A percentile compares a stretch with the other conserved stretches of the same genome.
These are phyloP conservation scores for Vaccinium vitisidaea DNA, from an alignment of 148 eudicot species.

Conservation along the genomic window DNA sequence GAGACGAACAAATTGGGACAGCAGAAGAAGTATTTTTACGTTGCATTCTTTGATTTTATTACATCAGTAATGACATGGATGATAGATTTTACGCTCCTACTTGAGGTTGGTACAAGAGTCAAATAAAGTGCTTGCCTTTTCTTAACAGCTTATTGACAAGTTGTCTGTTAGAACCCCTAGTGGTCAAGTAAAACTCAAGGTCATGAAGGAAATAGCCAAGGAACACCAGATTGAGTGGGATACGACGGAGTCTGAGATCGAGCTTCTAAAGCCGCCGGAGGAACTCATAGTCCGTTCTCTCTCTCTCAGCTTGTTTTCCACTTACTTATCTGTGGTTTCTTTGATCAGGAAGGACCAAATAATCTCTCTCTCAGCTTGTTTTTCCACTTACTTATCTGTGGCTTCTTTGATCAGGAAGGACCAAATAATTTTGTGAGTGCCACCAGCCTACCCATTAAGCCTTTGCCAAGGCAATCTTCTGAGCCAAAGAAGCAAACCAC, in stretches of 20 bases:
- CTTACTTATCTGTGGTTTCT: constrained; percentile 7
- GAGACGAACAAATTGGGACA: background rate
- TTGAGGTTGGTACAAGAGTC: background rate
- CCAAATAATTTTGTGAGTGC: constrained; percentile 82
- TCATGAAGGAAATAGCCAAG: constrained; percentile 96
- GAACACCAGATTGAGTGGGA: constrained; percentile 93
- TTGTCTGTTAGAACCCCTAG: constrained; percentile 58
- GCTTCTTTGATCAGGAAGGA: constrained; percentile 59
- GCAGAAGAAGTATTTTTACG: background rate
- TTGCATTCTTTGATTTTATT: background rate
- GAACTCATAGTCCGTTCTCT: constrained; percentile 62
- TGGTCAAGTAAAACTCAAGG: constrained; percentile 54
- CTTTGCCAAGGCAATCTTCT: constrained; percentile 35
- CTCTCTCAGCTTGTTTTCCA: constrained; percentile 9
- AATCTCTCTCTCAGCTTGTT: constrained; percentile 15
- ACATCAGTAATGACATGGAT: background rate
- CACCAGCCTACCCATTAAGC: constrained; percentile 60
- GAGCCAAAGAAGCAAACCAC: constrained; percentile 36
- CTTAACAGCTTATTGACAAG: constrained; percentile 55
- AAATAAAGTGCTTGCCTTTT: background rate
- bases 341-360: constrained; percentile 73
- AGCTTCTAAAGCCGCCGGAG: constrained; percentile 91
- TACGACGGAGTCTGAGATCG: constrained; percentile 71
- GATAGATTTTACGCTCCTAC: constrained; percentile 6
- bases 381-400: background rate